Evolutionary conservation across 2,329 filamentous ascomycete species (phyloP).

Genomic region (Amesomyces nigricolor): DNA sequence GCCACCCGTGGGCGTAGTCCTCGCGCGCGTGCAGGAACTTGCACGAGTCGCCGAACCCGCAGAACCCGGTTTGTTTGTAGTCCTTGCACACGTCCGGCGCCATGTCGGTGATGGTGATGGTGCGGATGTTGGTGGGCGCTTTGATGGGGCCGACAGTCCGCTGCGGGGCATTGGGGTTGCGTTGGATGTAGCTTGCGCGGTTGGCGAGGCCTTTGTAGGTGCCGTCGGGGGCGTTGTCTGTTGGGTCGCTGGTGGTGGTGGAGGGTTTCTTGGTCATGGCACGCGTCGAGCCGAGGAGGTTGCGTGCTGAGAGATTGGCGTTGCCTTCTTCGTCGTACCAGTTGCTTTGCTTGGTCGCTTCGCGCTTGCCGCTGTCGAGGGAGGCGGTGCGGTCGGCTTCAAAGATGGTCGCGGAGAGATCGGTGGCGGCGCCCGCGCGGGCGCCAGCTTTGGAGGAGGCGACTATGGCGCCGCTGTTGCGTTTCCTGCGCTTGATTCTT

Average conservation of each 20-base stretch:
- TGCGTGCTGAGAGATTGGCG: conserved; percentile 39
- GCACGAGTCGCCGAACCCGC: conserved; percentile 71
- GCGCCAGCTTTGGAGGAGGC: conserved; percentile 52
- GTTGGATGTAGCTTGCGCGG: conserved; percentile 69
- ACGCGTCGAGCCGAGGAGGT: conserved; percentile 54
- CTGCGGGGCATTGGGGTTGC: conserved; percentile 67
- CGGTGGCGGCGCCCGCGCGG: conserved; percentile 31
- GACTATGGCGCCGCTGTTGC: conserved; percentile 54
- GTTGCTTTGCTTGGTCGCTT: conserved; percentile 82
- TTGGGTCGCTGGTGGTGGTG: neutral
- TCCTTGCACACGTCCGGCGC: conserved; percentile 94
- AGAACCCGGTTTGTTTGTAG: conserved; percentile 51
- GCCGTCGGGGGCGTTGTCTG: conserved; percentile 45
- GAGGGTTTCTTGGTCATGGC: conserved; percentile 27
- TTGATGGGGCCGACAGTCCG: conserved; percentile 79
- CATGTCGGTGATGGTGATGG: conserved; percentile 84
- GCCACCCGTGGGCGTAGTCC: conserved; percentile 88
- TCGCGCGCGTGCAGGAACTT: conserved; percentile 74
- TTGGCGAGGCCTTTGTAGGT: conserved; percentile 73
- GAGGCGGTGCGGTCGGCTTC: conserved; percentile 59
- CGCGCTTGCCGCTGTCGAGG: conserved; percentile 53
- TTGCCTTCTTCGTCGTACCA: conserved; percentile 78
- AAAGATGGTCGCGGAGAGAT: conserved; percentile 49
- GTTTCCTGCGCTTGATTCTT: conserved; percentile 73
- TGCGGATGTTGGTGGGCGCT: conserved; percentile 81